These are phyloP conservation scores for Dictyophora rubrovolvata DNA, from an alignment of 768 basidiomycete genomes.

Conservation along the genomic window DNA sequence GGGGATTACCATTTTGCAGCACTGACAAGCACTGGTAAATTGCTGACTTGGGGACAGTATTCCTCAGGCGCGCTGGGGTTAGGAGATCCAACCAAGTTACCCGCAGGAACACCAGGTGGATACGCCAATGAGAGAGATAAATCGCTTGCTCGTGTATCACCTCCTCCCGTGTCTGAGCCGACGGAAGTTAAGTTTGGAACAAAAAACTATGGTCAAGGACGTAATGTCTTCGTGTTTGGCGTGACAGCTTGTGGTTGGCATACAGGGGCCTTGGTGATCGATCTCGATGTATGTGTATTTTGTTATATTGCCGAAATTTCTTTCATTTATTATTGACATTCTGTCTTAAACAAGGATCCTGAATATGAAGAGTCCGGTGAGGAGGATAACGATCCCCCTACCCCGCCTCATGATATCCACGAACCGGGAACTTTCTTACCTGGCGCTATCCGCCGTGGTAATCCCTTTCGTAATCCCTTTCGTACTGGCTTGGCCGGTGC, in stretches of 20 bases:
- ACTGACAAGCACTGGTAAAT: conserved; percentile 62
- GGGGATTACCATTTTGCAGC: conserved; percentile 93
- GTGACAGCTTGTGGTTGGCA: conserved; percentile 88
- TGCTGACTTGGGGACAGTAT: conserved; percentile 74
- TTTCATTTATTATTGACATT: background rate
- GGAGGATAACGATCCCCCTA: background rate
- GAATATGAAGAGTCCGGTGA: background rate
- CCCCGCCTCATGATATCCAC: background rate
- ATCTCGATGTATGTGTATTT: conserved; percentile 54
- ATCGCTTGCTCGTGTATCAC: conserved; percentile 22
- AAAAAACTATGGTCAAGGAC: conserved; percentile 32
- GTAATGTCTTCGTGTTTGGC: conserved; percentile 65
- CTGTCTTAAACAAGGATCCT: background rate
- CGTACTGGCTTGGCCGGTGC: conserved; percentile 5
- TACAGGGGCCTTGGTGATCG: conserved; percentile 78
- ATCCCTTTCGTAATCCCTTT: conserved; percentile 3
- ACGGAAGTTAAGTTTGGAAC: conserved; percentile 62
- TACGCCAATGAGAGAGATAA: conserved; percentile 32
- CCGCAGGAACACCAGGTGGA: conserved; percentile 49
- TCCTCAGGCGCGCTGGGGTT: conserved; percentile 78
- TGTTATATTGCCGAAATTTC: background rate
- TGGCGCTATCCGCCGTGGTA: background rate
- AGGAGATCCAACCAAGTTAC: conserved; percentile 55
- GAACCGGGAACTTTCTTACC: background rate
- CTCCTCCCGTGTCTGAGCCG: conserved; percentile 45